Evolutionary conservation across 176 grass and related monocot species (phyloP).

Genomic region (Carex pumila): DNA sequence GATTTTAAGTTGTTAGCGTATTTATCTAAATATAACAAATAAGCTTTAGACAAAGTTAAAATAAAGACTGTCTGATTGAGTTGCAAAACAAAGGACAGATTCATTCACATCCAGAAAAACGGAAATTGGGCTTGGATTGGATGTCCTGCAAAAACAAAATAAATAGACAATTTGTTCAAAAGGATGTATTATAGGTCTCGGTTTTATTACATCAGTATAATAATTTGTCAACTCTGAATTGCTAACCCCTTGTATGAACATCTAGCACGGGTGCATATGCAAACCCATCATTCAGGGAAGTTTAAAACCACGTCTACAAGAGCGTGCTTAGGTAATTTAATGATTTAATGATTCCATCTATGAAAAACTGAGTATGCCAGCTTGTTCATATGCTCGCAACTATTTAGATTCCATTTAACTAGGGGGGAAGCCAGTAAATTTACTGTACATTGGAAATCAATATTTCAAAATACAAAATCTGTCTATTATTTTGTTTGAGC

Average conservation of each 20-base stretch:
- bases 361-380: background rate
- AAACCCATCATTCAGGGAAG: background rate
- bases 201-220: background rate
- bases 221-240: background rate
- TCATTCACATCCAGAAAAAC: slow-evolving; percentile 8
- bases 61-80: background rate
- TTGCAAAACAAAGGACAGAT: background rate
- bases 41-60: background rate
- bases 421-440: background rate
- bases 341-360: background rate
- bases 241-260: background rate
- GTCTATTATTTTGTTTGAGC: background rate
- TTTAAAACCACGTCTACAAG: background rate
- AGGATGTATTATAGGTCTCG: background rate
- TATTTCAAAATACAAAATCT: background rate
- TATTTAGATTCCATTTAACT: background rate
- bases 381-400: background rate
- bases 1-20: background rate
- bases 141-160: slow-evolving; percentile 5
- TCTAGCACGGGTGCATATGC: background rate
- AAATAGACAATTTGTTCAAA: background rate
- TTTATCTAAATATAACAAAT: background rate
- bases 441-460: background rate
- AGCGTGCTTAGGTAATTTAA: background rate
- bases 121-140: background rate